Conservation (phyloP, 768 basidiomycete species). For the Termitomyces sp. region DNA sequence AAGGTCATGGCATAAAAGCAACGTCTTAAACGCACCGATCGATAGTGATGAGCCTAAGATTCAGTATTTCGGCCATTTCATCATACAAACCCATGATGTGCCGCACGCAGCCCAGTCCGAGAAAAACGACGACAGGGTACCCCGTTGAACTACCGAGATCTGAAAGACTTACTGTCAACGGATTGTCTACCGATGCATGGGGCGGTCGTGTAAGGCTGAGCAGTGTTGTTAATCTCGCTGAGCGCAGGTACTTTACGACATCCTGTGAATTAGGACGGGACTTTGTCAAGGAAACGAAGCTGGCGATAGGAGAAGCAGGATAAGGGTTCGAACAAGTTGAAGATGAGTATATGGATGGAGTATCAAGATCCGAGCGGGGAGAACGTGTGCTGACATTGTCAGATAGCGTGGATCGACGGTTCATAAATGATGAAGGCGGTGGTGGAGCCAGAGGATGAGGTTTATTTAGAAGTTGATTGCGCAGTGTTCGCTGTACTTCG, state of each 20-base stretch:
- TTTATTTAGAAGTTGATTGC: constrained; percentile 45
- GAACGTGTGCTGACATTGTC: constrained; percentile 51
- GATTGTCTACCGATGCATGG: constrained; percentile 69
- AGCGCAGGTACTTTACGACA: constrained; percentile 84
- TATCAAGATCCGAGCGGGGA: constrained; percentile 50
- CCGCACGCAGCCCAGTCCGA: constrained; percentile 91
- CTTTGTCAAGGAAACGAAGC: constrained; percentile 35
- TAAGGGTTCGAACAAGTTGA: constrained; percentile 41
- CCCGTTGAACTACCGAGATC: constrained; percentile 87
- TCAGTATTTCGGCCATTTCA: constrained; percentile 88
- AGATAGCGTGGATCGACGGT: constrained; percentile 49
- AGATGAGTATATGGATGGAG: constrained; percentile 45
- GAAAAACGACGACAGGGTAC: constrained; percentile 84
- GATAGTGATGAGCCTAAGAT: constrained; percentile 86
- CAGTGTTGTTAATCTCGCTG: constrained; percentile 77
- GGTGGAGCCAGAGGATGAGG: constrained; percentile 25
- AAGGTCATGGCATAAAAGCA: neutral
- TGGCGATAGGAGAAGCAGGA: constrained; percentile 42
- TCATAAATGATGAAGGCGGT: constrained; percentile 39
- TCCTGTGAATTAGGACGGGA: constrained; percentile 54
- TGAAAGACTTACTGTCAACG: constrained; percentile 85
- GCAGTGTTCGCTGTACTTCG: constrained; percentile 69
- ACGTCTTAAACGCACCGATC: constrained; percentile 59
- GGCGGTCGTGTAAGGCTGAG: constrained; percentile 75
- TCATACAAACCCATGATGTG: constrained; percentile 95